Conservation (phyloP, 2,329 filamentous ascomycete genomes). For the Paramyrothecium sp. region DNA sequence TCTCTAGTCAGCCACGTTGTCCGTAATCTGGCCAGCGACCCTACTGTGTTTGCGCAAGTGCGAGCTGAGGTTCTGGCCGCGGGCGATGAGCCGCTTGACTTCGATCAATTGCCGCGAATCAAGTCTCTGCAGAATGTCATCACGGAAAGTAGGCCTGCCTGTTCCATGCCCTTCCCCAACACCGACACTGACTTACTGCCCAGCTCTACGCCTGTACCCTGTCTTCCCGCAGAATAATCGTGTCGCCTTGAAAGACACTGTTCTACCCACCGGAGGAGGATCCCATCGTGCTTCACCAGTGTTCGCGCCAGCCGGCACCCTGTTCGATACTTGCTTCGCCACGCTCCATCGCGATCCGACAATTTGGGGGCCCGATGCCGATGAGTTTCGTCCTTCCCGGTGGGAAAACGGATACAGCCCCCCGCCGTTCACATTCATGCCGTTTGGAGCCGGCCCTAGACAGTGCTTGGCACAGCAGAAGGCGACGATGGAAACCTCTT, state of each 20-base stretch:
- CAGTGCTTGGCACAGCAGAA: background rate
- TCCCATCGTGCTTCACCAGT: slow-evolving; percentile 3
- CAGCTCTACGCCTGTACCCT: slow-evolving; percentile 4
- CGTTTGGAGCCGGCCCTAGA: slow-evolving; percentile 1
- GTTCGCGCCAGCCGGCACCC: slow-evolving; percentile 1
- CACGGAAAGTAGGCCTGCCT: background rate
- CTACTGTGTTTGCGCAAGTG: background rate
- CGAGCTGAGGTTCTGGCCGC: background rate
- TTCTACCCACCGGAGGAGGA: slow-evolving; percentile 3
- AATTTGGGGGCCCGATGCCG: slow-evolving; percentile 2
- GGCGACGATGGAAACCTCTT: background rate
- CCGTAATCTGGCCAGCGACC: slow-evolving; percentile 1
- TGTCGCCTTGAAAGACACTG: slow-evolving; percentile 2
- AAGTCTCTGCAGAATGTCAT: slow-evolving; percentile 2
- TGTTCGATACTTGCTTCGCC: slow-evolving; percentile 1
- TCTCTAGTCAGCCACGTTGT: background rate
- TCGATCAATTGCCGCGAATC: slow-evolving; percentile 1
- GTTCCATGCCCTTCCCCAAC: background rate
- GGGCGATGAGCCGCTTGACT: background rate
- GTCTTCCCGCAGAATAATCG: slow-evolving; percentile 3
- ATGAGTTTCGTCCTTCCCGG: slow-evolving; percentile 3
- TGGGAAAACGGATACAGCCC: slow-evolving; percentile 4
- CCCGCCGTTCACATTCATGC: slow-evolving; percentile 8
- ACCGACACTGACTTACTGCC: background rate
- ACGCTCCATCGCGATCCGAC: background rate